These are phyloP conservation scores for Amaranthus cruentus DNA, from an alignment of 148 eudicot species.

Conservation along the genomic window DNA sequence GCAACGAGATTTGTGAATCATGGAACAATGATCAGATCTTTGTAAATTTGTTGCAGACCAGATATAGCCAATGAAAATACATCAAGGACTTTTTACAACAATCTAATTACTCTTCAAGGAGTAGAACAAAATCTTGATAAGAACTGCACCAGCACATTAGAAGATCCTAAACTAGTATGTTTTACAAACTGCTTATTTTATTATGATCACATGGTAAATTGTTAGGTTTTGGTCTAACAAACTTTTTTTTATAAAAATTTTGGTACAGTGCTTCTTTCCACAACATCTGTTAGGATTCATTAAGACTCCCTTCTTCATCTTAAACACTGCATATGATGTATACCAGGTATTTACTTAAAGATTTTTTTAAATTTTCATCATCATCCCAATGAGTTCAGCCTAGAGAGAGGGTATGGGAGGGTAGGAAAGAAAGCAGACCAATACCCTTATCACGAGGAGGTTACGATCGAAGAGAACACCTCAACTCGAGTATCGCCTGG, in stretches of 20 bases:
- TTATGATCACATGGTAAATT: not conserved
- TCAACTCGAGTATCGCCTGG: too few species aligned
- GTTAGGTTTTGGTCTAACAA: constrained; percentile 16
- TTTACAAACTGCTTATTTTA: not conserved
- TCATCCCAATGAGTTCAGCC: too few species aligned
- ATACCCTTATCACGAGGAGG: too few species aligned
- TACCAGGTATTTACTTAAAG: constrained; percentile 52
- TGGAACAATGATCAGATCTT: not conserved
- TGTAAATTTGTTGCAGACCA: constrained; percentile 42
- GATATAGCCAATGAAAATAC: constrained; percentile 53
- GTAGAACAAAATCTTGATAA: constrained; percentile 54
- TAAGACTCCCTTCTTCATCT: constrained; percentile 67
- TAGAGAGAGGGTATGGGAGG: too few species aligned
- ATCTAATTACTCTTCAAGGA: constrained; percentile 70
- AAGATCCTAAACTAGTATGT: constrained; percentile 58
- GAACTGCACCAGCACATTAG: constrained; percentile 49
- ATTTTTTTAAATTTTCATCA: too few species aligned
- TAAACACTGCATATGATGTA: constrained; percentile 88
- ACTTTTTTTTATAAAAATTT: not conserved
- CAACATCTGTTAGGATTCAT: constrained; percentile 63
- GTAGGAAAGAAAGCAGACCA: too few species aligned
- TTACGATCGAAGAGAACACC: too few species aligned
- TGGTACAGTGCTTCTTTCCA: constrained; percentile 89
- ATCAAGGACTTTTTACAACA: constrained; percentile 45
- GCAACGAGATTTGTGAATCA: too few species aligned